Base-by-base conservation (phyloP, 352 stramenopile species). In the Pythium aquatile region DNA sequence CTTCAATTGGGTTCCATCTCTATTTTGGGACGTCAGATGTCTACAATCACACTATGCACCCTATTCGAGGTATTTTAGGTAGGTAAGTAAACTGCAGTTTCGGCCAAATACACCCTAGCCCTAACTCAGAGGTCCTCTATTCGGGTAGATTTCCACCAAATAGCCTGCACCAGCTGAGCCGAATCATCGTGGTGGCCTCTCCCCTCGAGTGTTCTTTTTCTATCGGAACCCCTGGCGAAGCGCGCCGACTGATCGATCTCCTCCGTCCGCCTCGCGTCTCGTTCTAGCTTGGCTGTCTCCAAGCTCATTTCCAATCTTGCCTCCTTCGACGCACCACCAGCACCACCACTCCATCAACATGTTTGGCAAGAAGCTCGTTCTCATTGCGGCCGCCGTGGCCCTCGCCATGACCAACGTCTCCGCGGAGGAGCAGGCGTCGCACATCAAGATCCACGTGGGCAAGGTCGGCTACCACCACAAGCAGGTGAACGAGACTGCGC, bases 361-460 rank as follows among this genome's bases (percentile, higher is more conserved):
- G 65, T 68, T 72, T 40, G 51, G 42, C 55, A 72, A 72, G 65
- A 72, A 72, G 65, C 60, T 72, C 60, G 33, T 72, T 3, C 44
- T 72, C 17, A 65, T 72, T 42, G 65, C 65, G 7, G 59, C 65
- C 53, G 57, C 59, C 17, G 65, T 67, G 33, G 65, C 65, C 30
- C 55, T 69, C 48, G 48, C 56, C n/a, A 26, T 65, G 32, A 48
- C 28, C n/a, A 37, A 28, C 29, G 52, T 46, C 39, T 32, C 56
- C 24, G 56, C 49, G 4, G 28, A 54, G 14, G 17, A 49, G n/a
- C 3, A 58, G 32, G 24, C 44, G 32, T 39, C 33, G 9, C 44
- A 63, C 54, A 51, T 68, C 61, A 56, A 58, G 47, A 54, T 66
- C 52, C 56, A 60, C 52, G 55, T 57, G 48, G 16, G 33, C 24